phyloP scores from a whole-genome alignment of 2,329 filamentous ascomycete genomes.

The Boeremia exigua region DNA sequence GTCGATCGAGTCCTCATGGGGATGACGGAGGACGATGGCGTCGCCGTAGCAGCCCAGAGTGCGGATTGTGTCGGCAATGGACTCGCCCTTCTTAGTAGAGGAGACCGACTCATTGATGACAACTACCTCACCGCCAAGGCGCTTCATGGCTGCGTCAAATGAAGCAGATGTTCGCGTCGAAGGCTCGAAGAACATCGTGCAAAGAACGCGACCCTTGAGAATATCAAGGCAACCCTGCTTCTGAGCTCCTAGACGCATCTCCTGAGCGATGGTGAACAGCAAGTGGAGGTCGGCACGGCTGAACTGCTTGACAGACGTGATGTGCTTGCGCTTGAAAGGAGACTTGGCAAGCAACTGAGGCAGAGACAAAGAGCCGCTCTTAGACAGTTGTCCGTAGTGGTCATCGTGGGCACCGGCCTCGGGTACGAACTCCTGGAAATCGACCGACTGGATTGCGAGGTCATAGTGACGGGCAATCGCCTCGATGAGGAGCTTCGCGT shows the following conservation, averaged over 20 bases:
- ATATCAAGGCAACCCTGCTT: slow-evolving; percentile 87
- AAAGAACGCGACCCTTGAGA: slow-evolving; percentile 83
- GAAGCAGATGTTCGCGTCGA: slow-evolving; percentile 94
- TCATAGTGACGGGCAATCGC: slow-evolving; percentile 89
- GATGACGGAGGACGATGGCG: slow-evolving; percentile 94
- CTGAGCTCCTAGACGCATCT: slow-evolving; percentile 96
- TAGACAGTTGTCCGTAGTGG: slow-evolving; percentile 51
- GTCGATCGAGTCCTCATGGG: slow-evolving; percentile 78
- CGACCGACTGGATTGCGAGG: slow-evolving; percentile 79
- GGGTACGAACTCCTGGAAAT: slow-evolving; percentile 81
- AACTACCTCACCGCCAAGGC: slow-evolving; percentile 86
- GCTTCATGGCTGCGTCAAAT: slow-evolving; percentile 98
- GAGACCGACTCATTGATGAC: slow-evolving; percentile 82
- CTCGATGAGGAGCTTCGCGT: slow-evolving; percentile 95
- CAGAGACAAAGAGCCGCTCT: slow-evolving; percentile 66
- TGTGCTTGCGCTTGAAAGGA: slow-evolving; percentile 86
- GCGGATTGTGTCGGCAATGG: slow-evolving; percentile 88
- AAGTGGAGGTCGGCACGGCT: slow-evolving; percentile 85
- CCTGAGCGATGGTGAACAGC: slow-evolving; percentile 94
- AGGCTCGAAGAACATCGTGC: slow-evolving; percentile 96
- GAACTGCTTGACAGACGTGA: slow-evolving; percentile 92
- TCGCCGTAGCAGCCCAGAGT: slow-evolving; percentile 95
- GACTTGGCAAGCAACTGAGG: slow-evolving; percentile 78
- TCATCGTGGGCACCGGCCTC: slow-evolving; percentile 43
- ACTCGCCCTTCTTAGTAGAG: slow-evolving; percentile 92